These are phyloP conservation scores for Globisporangium echinulatum DNA, from an alignment of 352 stramenopile genomes.

Conservation along the genomic window DNA sequence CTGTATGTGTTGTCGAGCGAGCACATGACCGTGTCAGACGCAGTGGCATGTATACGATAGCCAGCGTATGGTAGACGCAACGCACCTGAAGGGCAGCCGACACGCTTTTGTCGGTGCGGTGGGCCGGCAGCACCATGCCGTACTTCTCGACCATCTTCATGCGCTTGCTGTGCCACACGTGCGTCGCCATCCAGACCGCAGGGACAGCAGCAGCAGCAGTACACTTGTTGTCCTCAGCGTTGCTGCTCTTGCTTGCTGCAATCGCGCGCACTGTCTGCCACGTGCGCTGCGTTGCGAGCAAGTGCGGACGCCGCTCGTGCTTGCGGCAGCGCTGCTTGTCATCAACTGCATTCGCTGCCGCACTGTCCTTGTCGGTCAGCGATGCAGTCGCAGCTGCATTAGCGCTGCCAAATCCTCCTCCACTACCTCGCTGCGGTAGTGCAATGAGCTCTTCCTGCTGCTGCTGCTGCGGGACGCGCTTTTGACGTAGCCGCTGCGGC, in stretches of 20 bases:
- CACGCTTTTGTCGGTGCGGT: slow-evolving; percentile 53
- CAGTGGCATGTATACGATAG: no score
- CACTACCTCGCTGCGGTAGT: slow-evolving; percentile 2
- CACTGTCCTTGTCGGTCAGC: background rate
- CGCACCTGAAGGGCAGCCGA: slow-evolving; percentile 44
- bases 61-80: background rate
- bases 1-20: slow-evolving; percentile 1
- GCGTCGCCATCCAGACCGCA: slow-evolving; percentile 48
- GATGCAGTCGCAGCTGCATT: background rate
- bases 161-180: slow-evolving; percentile 74
- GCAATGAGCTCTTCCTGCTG: slow-evolving; percentile 17
- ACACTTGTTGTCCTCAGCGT: background rate
- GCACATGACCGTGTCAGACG: no score
- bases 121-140: slow-evolving; percentile 39
- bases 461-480: slow-evolving; percentile 1
- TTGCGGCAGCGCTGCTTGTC: slow-evolving; percentile 39
- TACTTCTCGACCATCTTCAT: slow-evolving; percentile 57
- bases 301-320: slow-evolving; percentile 48
- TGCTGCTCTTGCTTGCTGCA: background rate
- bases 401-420: no score
- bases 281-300: slow-evolving; percentile 30
- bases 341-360: background rate
- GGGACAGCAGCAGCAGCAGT: background rate
- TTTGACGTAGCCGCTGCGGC: slow-evolving; percentile 44
- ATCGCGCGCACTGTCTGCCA: slow-evolving; percentile 14